These are phyloP conservation scores for Carex kokanica DNA, from an alignment of 176 grass and related monocot genomes.

Conservation along the genomic window DNA sequence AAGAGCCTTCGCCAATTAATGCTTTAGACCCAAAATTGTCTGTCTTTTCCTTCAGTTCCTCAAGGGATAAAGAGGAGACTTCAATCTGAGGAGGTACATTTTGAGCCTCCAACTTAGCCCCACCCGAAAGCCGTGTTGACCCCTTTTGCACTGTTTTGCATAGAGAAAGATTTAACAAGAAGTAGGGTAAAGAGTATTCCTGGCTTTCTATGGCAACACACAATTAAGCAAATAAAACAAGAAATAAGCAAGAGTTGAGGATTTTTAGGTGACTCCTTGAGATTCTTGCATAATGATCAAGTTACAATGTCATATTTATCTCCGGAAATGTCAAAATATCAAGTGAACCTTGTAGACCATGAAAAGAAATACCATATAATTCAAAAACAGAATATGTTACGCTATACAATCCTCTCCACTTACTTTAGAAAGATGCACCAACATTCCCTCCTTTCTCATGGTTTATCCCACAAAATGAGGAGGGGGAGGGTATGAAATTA, in stretches of 20 bases:
- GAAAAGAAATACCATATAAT: neutral
- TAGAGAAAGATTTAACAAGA: conserved; percentile 8
- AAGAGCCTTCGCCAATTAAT: conserved; percentile 88
- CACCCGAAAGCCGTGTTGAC: conserved; percentile 32
- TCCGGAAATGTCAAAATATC: neutral
- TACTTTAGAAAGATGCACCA: neutral
- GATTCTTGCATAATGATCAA: neutral
- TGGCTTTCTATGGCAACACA: conserved; percentile 16
- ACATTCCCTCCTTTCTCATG: neutral
- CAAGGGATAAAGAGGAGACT: conserved; percentile 64
- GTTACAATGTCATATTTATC: neutral
- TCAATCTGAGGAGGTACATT: conserved; percentile 41
- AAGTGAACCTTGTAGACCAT: neutral
- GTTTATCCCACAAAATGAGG: neutral
- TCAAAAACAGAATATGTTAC: neutral
- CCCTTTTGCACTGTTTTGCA: conserved; percentile 33
- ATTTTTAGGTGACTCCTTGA: neutral
- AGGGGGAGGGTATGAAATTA: neutral
- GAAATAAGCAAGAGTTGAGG: neutral
- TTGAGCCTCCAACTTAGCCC: conserved; percentile 41
- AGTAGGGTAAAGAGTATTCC: neutral
- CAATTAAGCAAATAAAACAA: conserved; percentile 8
- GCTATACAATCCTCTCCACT: neutral
- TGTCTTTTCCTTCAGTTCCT: conserved; percentile 71
- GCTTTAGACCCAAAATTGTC: conserved; percentile 68